phyloP scores from a whole-genome alignment of 345 rosid species.

The sweet orange (Citrus sinensis) region DVS_A1.0 CM039165.1:10539501-10540000 shows the following conservation, averaged over 20 bases:
- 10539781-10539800: not conserved
- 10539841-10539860: slow-evolving; percentile 73
- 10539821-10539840: slow-evolving; percentile 60
- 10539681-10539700: slow-evolving; percentile 26
- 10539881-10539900: slow-evolving; percentile 96
- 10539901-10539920: slow-evolving; percentile 41
- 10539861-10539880: slow-evolving; percentile 92
- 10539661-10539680: slow-evolving; percentile 17
- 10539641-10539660: not conserved
- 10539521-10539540: not conserved
- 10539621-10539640: not conserved
- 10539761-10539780: not conserved
- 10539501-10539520: not conserved
- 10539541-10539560: not conserved
- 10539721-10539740: slow-evolving; percentile 51
- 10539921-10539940: not conserved
- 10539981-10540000: not conserved
- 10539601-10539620: not conserved
- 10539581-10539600: not conserved
- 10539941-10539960: not conserved
- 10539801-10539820: slow-evolving; percentile 21
- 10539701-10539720: slow-evolving; percentile 77
- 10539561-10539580: not conserved
- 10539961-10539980: not conserved
- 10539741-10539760: not conserved